Base-by-base conservation (phyloP, 1,284 basidiomycete species). In the Phylloporus sp. region DNA sequence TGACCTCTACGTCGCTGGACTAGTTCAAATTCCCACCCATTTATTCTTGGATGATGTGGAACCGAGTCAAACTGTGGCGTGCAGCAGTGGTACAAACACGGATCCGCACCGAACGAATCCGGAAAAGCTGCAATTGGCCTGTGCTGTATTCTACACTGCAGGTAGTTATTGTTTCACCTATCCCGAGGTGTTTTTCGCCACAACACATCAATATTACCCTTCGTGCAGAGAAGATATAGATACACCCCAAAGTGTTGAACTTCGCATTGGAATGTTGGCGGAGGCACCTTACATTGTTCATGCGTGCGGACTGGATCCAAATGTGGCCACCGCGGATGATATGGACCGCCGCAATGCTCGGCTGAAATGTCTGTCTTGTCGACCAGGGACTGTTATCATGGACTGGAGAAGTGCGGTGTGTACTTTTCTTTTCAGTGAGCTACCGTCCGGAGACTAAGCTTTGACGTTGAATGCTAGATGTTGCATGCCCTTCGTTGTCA, bases 321-420 rank as follows among this genome's bases (percentile, higher is more conserved):
- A 47, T 11, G 67, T 69, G 4, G 71, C 73, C 27, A 76, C 73
- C 11, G 53, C 41, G 5, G 64, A 67, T 6, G 74, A 77, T 23
- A 75, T 76, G 68, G 64, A 78, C 58, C 35, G 14, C 10, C 70
- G 74, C 1, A 68, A 74, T 56, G 72, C 75, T 37, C 73, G 74
- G 43, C 25, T 74, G 25, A 65, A 3, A 27, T 74, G 72, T 49
- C 47, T 70, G n/a, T n/a, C n/a, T n/a, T n/a, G n/a, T n/a, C n/a
- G n/a, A n/a, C n/a, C n/a, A n/a, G n/a, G n/a, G n/a, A n/a, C n/a
- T 27, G 25, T 60, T 25, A 7, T 64, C 7, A 65, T 60, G 66
- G 14, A 45, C 15, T 65, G 71, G 66, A 66, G 39, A 39, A 17
- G 49, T 35, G 71, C 66, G 43, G 73, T 73, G 20, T 43, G 43